phyloP scores from a whole-genome alignment of 2,329 filamentous ascomycete species.

The Huntiella bhutanensis region DNA sequence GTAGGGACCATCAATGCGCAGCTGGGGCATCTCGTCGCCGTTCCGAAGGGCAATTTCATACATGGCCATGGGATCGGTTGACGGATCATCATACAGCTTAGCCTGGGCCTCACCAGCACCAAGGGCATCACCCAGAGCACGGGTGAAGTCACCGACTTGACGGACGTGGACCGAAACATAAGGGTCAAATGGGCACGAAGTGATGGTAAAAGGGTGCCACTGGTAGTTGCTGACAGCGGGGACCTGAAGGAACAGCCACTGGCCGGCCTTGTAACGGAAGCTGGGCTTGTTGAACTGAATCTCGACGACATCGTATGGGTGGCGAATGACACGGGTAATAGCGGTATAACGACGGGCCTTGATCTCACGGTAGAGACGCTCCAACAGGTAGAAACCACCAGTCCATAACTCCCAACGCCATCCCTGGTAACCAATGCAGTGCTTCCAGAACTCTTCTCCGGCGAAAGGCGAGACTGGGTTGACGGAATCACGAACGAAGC shows the following conservation, averaged over 20 bases:
- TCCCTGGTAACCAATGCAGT: constrained; percentile 88
- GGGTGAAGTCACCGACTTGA: constrained; percentile 78
- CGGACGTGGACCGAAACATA: constrained; percentile 75
- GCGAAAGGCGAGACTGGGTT: constrained; percentile 67
- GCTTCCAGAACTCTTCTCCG: constrained; percentile 63
- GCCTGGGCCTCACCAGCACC: constrained; percentile 62
- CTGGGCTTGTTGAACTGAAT: constrained; percentile 78
- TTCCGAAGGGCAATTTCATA: constrained; percentile 78
- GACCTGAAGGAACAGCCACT: constrained; percentile 79
- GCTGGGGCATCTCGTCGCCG: constrained; percentile 60
- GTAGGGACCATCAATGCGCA: constrained; percentile 75
- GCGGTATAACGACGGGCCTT: constrained; percentile 65
- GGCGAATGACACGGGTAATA: constrained; percentile 85
- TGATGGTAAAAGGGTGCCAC: constrained; percentile 91
- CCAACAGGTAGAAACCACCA: constrained; percentile 67
- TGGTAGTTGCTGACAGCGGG: constrained; percentile 61
- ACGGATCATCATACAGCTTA: constrained; percentile 54
- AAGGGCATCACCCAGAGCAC: constrained; percentile 58
- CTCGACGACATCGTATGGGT: constrained; percentile 85
- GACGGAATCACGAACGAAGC: constrained; percentile 76
- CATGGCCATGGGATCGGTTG: constrained; percentile 64
- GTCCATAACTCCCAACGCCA: constrained; percentile 93
- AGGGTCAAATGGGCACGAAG: constrained; percentile 73
- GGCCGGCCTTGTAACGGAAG: constrained; percentile 81
- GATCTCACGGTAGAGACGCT: constrained; percentile 82